These are phyloP conservation scores for Francoa sonchifolia DNA, from an alignment of 441 rosid genomes.

Conservation along the genomic window DNA sequence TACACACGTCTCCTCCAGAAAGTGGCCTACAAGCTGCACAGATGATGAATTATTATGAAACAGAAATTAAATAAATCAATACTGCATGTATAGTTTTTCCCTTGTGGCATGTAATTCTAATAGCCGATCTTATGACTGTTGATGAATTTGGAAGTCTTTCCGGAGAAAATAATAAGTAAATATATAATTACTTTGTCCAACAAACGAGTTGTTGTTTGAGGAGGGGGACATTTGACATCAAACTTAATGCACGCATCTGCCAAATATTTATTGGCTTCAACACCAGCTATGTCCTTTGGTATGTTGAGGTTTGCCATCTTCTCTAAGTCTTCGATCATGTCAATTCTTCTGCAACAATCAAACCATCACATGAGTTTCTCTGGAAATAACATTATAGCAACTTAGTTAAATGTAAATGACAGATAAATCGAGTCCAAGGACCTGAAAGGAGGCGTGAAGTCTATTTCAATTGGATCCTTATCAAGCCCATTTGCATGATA, in stretches of 20 bases:
- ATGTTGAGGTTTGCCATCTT: slow-evolving; percentile 57
- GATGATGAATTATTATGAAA: neutral
- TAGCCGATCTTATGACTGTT: no score
- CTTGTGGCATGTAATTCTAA: no score
- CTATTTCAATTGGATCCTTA: slow-evolving; percentile 70
- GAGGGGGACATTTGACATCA: slow-evolving; percentile 73
- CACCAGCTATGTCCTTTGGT: slow-evolving; percentile 61
- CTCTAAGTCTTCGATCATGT: slow-evolving; percentile 73
- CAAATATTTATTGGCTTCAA: slow-evolving; percentile 56
- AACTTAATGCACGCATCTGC: slow-evolving; percentile 47
- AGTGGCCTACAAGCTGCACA: slow-evolving; percentile 76
- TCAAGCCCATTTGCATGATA: slow-evolving; percentile 70
- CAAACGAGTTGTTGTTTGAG: slow-evolving; percentile 66
- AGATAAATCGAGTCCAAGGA: slow-evolving; percentile 11
- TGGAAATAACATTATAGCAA: neutral
- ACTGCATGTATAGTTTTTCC: no score
- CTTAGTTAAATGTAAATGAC: neutral
- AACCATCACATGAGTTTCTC: slow-evolving; percentile 3
- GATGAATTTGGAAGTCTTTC: no score
- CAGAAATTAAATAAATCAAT: slow-evolving; percentile 1
- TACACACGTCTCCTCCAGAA: slow-evolving; percentile 69
- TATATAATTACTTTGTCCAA: slow-evolving; percentile 61
- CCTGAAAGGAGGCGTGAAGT: slow-evolving; percentile 90
- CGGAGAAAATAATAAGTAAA: no score
- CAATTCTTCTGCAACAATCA: slow-evolving; percentile 44